phyloP scores from a whole-genome alignment of 1,139 yeast species.

The Sugiyamaella xylanicola region DNA sequence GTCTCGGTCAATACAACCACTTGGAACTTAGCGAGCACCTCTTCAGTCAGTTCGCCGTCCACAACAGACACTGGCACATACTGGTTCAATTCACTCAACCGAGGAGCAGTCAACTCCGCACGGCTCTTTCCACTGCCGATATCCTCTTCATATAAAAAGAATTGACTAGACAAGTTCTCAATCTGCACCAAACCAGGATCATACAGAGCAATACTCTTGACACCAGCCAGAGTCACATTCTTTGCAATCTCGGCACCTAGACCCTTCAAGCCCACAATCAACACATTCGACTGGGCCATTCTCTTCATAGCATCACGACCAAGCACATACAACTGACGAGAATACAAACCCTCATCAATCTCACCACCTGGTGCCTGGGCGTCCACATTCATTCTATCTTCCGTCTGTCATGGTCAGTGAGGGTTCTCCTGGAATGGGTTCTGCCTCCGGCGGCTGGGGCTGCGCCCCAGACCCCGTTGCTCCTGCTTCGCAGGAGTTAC shows the following conservation, averaged over 20 bases:
- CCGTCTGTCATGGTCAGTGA: constrained; percentile 1
- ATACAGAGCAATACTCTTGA: constrained; percentile 82
- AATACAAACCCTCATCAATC: constrained; percentile 91
- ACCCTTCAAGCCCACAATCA: constrained; percentile 85
- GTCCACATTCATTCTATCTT: constrained; percentile 37
- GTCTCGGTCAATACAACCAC: constrained; percentile 83
- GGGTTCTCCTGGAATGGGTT: neutral
- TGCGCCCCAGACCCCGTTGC: constrained; percentile 7
- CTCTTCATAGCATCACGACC: constrained; percentile 75
- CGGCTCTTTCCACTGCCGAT: constrained; percentile 64
- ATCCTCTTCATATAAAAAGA: constrained; percentile 71
- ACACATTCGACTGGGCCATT: constrained; percentile 90
- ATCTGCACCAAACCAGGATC: constrained; percentile 74
- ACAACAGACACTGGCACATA: constrained; percentile 86
- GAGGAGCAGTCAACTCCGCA: constrained; percentile 66
- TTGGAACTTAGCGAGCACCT: constrained; percentile 59
- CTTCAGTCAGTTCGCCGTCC: constrained; percentile 49
- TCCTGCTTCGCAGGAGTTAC: constrained; percentile 3
- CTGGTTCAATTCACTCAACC: constrained; percentile 77
- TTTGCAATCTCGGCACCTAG: constrained; percentile 95
- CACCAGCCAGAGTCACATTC: constrained; percentile 96
- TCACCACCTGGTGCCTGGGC: constrained; percentile 56
- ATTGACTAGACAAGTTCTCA: constrained; percentile 83
- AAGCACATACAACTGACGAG: constrained; percentile 72
- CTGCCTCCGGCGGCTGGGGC: constrained; percentile 15